Conservation (phyloP, 768 basidiomycete species). For the Collybiopsis luxurians region DNA sequence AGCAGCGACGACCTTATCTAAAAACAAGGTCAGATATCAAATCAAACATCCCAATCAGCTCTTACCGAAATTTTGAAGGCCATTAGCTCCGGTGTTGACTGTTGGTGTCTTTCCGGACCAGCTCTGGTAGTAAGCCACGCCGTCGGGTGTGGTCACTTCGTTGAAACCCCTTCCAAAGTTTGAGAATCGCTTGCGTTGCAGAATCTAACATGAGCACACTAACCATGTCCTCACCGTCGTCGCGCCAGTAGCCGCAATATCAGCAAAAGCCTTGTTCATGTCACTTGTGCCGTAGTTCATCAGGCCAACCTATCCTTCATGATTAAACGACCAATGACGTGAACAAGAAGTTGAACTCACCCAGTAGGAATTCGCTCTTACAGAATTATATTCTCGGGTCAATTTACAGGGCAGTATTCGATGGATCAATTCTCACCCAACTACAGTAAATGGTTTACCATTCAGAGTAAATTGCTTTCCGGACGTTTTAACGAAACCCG, state of each 20-base stretch:
- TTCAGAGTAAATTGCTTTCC: constrained; percentile 38
- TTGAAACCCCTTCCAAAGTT: constrained; percentile 42
- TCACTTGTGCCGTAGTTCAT: constrained; percentile 40
- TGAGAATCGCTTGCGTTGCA: neutral
- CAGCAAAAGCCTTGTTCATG: constrained; percentile 49
- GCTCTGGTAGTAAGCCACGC: constrained; percentile 47
- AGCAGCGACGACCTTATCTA: constrained; percentile 52
- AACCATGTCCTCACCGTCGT: constrained; percentile 40
- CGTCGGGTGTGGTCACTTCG: constrained; percentile 47
- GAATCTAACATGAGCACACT: constrained; percentile 17
- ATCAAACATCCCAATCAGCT: neutral
- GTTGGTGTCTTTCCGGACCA: constrained; percentile 50
- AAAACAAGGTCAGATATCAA: neutral
- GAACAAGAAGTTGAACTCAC: too few relatives aligned
- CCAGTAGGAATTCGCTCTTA: constrained; percentile 57
- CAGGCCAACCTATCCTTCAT: constrained; percentile 33
- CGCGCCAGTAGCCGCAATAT: constrained; percentile 48
- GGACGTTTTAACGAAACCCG: constrained; percentile 32
- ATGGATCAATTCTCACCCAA: constrained; percentile 28
- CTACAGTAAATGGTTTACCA: constrained; percentile 33
- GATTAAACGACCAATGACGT: too few relatives aligned
- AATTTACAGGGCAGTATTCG: neutral
- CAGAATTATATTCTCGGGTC: neutral
- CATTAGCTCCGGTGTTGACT: constrained; percentile 52
- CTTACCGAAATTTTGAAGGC: constrained; percentile 50